Base-by-base conservation (phyloP, 2,329 filamentous ascomycete genomes). In the Fusarium globosum region DNA sequence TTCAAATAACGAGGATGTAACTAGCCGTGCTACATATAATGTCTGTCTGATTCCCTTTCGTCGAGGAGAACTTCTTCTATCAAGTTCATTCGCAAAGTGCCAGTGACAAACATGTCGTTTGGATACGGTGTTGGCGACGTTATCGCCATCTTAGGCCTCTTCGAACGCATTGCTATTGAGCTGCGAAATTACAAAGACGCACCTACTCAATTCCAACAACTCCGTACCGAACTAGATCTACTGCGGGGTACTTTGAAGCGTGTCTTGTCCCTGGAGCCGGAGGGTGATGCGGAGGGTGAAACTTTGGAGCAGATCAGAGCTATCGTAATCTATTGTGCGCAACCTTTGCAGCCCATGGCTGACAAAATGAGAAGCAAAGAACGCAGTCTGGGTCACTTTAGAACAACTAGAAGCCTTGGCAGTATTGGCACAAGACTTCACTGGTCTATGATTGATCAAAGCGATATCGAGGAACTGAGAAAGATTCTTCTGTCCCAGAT, bases 61-160 rank as follows among this genome's bases (percentile, higher is more conserved):
- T 16, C 13, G 4, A 3, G 15, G 4, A 26, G 1, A 13, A 2
- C 0, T 9, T 28, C 13, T 4, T 8, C 18, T 3, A 3, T 11
- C 7, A 16, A 28, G 16, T 16, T 14, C 0, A 10, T 38, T 21
- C 2, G 12, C 4, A 28, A 15, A 8, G 3, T 16, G 2, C 18
- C 13, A 26, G 10, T 26, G 1, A 8, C 10, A 7, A 26, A 15
- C 0, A 45, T 62, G 51, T 62, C 59, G 4, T 16, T 62, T 2
- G 33, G 51, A 16, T 39, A 45, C 12, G 39, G 13, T 8, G 26
- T 59, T 1, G 59, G 51, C 8, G 39, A 26, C 13, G 39, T 59
- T 4, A 39, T 62, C 7, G 30, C 59, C 11, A 13, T 62, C 4
- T 4, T 45, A 4, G 52, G 59, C 23, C 39, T 45, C 4, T 39